Base-by-base conservation (phyloP, 371 early-diverging fungal species). In the Parasitella parasitica region DNA sequence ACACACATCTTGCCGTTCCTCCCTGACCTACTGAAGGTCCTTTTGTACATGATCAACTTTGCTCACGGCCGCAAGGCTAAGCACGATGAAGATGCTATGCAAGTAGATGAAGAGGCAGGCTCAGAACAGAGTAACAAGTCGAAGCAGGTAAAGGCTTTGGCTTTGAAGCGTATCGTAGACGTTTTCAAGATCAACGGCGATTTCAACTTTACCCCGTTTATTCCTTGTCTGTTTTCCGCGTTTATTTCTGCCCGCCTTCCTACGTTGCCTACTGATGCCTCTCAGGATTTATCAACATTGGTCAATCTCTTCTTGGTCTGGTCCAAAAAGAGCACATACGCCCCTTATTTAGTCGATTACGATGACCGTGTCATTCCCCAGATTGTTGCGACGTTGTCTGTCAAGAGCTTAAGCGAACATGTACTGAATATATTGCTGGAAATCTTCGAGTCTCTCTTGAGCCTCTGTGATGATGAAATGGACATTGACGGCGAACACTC, bases 241-340 rank as follows among this genome's bases (percentile, higher is more conserved):
- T 86, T 89, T 48, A 80, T 98, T 30, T 70, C 81, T 15, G 80
- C 89, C 15, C 88, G 94, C 22, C 61, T 98, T n/a, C 72, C 79
- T 18, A 83, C 74, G 6, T 71, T 97, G 26, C 83, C 84, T 16
- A 67, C 71, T 7, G 97, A 97, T 63, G 92, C 91, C 66, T 89
- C 94, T 1, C 96, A 97, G 68, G 84, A 89, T 38, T 82, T 94
- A 1, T 89, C 93, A 1, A 83, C 91, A 0, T 70, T 96, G 7
- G 70, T 95, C 72, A 85, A 86, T 43, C 71, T 98, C 39, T 84
- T 97, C 50, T 70, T 72, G 4, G 72, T 86, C 3, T 97, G 97
- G 97, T 75, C 95, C 2, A 75, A 78, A 34, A 76, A 85, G 39
- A 65, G 66, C 15, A 67, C 77, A 4, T 93, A 93, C 72, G 75